Base-by-base conservation (phyloP, 2,329 filamentous ascomycete genomes). In the Aspergillus caelatus region DNA sequence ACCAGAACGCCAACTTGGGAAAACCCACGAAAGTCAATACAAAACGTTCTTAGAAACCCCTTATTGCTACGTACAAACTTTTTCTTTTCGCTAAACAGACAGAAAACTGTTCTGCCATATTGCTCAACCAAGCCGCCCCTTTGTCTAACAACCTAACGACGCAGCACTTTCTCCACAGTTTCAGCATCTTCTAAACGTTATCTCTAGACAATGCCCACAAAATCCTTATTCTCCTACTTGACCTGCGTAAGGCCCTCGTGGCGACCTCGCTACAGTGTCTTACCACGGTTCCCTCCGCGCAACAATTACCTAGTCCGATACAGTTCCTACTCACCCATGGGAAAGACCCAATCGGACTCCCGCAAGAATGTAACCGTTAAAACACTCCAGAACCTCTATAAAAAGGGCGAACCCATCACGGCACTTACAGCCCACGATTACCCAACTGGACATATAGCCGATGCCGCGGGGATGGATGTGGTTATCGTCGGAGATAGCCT, bases 401-500 rank as follows among this genome's bases (percentile, higher is more conserved):
- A 14, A 21, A 57, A 46, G 14, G 23, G 28, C 30, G 57, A 59
- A 10, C 57, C 57, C 28, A 52, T 59, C 4, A n/a, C 57, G 1
- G 45, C 41, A 10, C 57, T 59, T 4, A 53, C 57, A 23, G 46
- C 57, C 8, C 30, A 98, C 79, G 94, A 99, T 80, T 98, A 97
- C 72, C 94, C 95, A 6, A 94, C 90, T 67, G 94, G 90, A 0
- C 90, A 94, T 76, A 92, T 96, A 62, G 95, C 94, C 64, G 94
- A 98, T 76, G 88, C 89, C 61, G 93, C 93, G 0, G 94, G 94
- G 60, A 95, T 97, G 85, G 94, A 97, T 72, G 88, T 97, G 66
- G 83, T 97, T 43, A 86, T 97, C 10, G 93, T 97, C 1, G 94
- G 94, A 19, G 94, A 98, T 78, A 96, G 92, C 74, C 81, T 98